phyloP scores from a whole-genome alignment of 148 eudicot species.

The Chenopodium berlandieri region DNA sequence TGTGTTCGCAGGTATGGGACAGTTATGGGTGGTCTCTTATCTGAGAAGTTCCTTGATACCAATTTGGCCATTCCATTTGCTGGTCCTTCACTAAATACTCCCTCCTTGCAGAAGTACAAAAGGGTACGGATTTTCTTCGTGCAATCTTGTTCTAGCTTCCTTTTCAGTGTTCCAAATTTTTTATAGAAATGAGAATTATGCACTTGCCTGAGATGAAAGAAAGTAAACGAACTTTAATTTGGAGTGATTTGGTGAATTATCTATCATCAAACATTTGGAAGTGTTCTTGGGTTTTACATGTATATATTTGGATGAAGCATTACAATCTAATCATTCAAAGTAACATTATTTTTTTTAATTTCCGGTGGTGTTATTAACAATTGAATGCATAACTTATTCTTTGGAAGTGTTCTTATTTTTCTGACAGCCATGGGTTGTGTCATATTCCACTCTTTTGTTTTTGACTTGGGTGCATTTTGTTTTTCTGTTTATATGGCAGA shows the following conservation, averaged over 20 bases:
- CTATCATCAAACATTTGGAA: background rate
- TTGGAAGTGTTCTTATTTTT: too few relatives aligned
- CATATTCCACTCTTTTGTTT: background rate
- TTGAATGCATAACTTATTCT: too few relatives aligned
- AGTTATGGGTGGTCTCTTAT: constrained; percentile 93
- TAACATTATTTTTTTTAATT: too few relatives aligned
- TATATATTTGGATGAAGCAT: background rate
- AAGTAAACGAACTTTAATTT: background rate
- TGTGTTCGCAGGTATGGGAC: constrained; percentile 79
- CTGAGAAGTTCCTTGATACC: constrained; percentile 93
- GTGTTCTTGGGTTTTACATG: background rate
- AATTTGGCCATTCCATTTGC: constrained; percentile 90
- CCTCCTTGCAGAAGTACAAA: constrained; percentile 98
- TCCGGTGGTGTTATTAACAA: too few relatives aligned
- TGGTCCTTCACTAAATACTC: constrained; percentile 89
- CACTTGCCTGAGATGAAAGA: background rate
- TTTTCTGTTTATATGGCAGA: constrained; percentile 38
- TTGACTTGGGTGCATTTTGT: background rate
- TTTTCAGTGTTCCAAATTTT: background rate
- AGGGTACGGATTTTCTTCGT: constrained; percentile 46
- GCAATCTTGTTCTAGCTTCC: background rate
- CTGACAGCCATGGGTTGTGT: background rate
- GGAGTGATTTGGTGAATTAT: background rate
- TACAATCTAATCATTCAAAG: too few relatives aligned
- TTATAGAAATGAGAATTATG: background rate